Conservation (phyloP, 106 monocot species). For the Posidonia australis region DNA sequence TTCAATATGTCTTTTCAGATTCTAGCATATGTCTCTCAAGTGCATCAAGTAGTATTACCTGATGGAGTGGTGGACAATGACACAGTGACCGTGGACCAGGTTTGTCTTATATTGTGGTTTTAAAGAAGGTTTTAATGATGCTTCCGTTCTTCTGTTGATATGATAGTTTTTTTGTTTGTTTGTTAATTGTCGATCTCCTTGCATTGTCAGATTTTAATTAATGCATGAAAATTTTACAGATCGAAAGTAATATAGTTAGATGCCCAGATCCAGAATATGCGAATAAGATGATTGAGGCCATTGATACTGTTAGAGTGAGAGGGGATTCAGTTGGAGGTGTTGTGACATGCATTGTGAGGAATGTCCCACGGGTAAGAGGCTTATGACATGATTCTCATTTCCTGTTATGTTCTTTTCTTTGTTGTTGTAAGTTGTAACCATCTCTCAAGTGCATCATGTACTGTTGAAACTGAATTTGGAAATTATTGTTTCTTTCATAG, state of each 20-base stretch:
- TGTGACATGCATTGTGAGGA: conserved; percentile 94
- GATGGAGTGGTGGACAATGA: conserved; percentile 75
- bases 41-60: conserved; percentile 85
- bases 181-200: neutral
- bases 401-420: neutral
- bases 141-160: neutral
- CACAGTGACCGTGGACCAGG: conserved; percentile 71
- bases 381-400: neutral
- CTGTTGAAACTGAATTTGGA: neutral
- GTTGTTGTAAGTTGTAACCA: neutral
- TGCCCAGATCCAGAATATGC: conserved; percentile 95
- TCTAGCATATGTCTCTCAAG: conserved; percentile 94
- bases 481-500: conserved; percentile 17
- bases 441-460: neutral
- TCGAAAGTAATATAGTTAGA: conserved; percentile 94
- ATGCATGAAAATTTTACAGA: conserved; percentile 33
- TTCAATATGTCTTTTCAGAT: conserved; percentile 34
- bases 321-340: conserved; percentile 97
- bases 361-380: conserved; percentile 74
- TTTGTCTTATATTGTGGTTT: conserved; percentile 5
- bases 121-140: neutral
- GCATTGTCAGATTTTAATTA: neutral
- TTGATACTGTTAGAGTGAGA: conserved; percentile 74
- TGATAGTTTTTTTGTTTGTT: neutral
- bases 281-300: conserved; percentile 93